Evolutionary conservation across 1,139 yeast genomes (phyloP).

Genomic region (Pichia sp.): DNA sequence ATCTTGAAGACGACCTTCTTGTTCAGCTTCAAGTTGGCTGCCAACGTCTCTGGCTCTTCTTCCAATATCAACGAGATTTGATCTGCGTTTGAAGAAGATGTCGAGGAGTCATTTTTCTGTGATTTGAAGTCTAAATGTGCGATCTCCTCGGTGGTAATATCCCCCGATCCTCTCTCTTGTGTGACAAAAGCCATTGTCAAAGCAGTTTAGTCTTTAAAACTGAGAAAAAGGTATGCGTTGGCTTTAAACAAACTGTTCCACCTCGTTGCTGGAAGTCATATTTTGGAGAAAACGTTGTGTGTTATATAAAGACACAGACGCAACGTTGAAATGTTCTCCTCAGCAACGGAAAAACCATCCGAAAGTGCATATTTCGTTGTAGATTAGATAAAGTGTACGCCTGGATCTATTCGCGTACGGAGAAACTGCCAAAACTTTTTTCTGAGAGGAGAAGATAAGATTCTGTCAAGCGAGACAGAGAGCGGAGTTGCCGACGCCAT

Average conservation of each 20-base stretch:
- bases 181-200: too few relatives aligned
- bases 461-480: not conserved
- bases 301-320: too few relatives aligned
- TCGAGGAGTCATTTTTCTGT: not conserved
- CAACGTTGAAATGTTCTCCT: too few relatives aligned
- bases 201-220: too few relatives aligned
- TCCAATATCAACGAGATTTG: not conserved
- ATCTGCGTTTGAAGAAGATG: not conserved
- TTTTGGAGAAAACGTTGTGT: not conserved
- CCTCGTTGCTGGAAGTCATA: too few relatives aligned
- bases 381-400: not conserved
- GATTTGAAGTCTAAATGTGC: not conserved
- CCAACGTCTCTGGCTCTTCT: constrained; percentile 1
- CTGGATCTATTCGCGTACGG: too few relatives aligned
- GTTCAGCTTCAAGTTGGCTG: constrained; percentile 9
- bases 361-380: not conserved
- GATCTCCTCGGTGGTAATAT: not conserved
- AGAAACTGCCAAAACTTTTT: too few relatives aligned
- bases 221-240: too few relatives aligned
- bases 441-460: not conserved
- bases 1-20: constrained; percentile 11
- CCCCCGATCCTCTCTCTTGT: not conserved
- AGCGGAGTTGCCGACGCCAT: not conserved
- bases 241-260: too few relatives aligned
- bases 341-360: not conserved